Base-by-base conservation (phyloP, 1,284 basidiomycete genomes). In the Irpex sp. region DNA sequence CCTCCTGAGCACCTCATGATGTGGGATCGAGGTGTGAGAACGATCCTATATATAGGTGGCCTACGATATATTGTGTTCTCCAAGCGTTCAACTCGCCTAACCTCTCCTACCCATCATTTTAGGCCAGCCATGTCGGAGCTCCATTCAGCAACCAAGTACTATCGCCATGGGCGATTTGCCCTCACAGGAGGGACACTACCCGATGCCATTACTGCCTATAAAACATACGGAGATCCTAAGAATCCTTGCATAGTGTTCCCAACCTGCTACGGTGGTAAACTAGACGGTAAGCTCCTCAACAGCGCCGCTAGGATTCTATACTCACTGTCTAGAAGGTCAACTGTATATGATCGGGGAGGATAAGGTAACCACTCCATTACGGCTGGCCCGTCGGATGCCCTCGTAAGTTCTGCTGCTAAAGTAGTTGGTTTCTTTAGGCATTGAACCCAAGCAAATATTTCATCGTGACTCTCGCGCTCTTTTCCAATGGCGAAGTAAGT, bases 401-500 rank as follows among this genome's bases (percentile, higher is more conserved):
- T 4, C 26, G 26, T 26, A 26, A 26, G 26, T 26, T 26, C 26
- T 26, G 2, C 26, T 26, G 26, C 26, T 26, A 26, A 26, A 26
- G 26, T 55, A 31, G 49, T n/a, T 59, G 40, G 56, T 15, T 44
- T 44, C 11, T 38, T 17, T 3, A 82, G 81, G 79, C 77, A 31
- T 71, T 86, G 38, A 78, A 85, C 67, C 78, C 85, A 2, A 71
- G 67, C 9, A 80, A 81, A 65, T 86, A 85, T 64, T 85, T 77
- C 63, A 71, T 86, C n/a, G 82, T 85, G 15, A 85, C 85, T 0
- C 80, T 85, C 64, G 83, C 83, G 0, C 71, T 86, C 44, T 86
- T 86, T 68, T 83, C 81, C 34, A 85, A 85, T 64, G 85, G 85
- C 70, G 84, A 86, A 77, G 84, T 84, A 60, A 44, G 76, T 44